These are phyloP conservation scores for Phytopythium cucurbitacearum DNA, from an alignment of 352 stramenopile genomes.

Conservation along the genomic window DNA sequence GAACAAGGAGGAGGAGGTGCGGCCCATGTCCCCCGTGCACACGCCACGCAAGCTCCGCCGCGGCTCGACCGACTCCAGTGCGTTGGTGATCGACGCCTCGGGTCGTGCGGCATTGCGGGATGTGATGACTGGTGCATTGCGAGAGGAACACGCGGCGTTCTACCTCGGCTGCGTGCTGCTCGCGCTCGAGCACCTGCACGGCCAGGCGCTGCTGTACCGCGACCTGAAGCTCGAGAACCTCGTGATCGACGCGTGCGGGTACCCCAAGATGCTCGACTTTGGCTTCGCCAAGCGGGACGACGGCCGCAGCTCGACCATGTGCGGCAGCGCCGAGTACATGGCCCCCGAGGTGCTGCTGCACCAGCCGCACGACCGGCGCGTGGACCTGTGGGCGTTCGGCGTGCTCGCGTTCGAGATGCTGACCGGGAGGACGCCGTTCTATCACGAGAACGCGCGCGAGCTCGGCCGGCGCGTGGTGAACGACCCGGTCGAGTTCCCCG, in stretches of 20 bases:
- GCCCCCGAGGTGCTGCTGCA: constrained; percentile 68
- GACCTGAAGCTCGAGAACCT: constrained; percentile 92
- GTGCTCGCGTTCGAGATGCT: constrained; percentile 89
- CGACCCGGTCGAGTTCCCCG: constrained; percentile 61
- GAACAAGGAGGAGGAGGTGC: neutral
- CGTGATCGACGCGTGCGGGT: constrained; percentile 83
- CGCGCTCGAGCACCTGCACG: constrained; percentile 75
- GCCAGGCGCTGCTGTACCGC: constrained; percentile 69
- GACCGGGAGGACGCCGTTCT: constrained; percentile 84
- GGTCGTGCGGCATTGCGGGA: neutral
- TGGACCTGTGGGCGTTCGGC: constrained; percentile 80
- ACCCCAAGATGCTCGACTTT: constrained; percentile 83
- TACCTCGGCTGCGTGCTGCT: constrained; percentile 89
- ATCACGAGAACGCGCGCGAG: constrained; percentile 73
- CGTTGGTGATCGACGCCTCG: neutral
- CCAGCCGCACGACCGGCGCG: constrained; percentile 56
- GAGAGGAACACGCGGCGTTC: constrained; percentile 70
- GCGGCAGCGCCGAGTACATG: constrained; percentile 82
- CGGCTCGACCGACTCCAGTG: neutral
- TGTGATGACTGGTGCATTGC: constrained; percentile 25
- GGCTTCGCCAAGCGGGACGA: constrained; percentile 56
- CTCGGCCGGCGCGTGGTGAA: constrained; percentile 72
- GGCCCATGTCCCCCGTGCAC: constrained; percentile 1
- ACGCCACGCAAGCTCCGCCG: neutral
- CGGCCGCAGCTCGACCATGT: constrained; percentile 63